These are phyloP conservation scores for Sclerotinia glacialis DNA, from an alignment of 2,329 filamentous ascomycete genomes.

Conservation along the genomic window DNA sequence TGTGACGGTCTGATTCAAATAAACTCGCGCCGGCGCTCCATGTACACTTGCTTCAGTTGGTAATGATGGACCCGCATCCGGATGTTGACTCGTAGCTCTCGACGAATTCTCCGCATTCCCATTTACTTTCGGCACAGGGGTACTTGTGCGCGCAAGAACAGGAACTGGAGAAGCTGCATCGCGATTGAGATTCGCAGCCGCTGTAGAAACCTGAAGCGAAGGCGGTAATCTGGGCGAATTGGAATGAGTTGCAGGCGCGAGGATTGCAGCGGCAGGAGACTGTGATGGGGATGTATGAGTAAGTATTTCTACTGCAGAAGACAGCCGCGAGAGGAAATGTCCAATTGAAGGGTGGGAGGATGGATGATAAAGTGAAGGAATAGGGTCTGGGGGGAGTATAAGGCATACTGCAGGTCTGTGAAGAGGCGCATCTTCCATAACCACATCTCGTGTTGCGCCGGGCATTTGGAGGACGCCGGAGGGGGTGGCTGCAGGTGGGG, in stretches of 20 bases:
- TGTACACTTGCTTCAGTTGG: conserved; percentile 60
- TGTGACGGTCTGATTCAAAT: conserved; percentile 69
- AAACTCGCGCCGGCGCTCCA: conserved; percentile 66
- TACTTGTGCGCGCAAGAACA: conserved; percentile 46
- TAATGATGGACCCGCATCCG: conserved; percentile 52
- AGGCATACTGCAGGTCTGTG: conserved; percentile 32
- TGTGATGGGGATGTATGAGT: conserved; percentile 9
- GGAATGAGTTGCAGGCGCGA: not conserved
- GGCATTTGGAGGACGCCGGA: conserved; percentile 26
- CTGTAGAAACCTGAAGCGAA: conserved; percentile 27
- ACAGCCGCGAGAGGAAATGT: conserved; percentile 10
- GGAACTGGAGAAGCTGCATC: conserved; percentile 31
- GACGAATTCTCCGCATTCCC: conserved; percentile 40
- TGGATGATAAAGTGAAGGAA: not conserved
- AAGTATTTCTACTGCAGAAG: conserved; percentile 15
- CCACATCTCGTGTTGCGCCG: conserved; percentile 29
- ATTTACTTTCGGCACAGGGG: conserved; percentile 43
- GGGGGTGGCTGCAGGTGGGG: conserved; percentile 7
- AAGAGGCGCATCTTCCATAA: conserved; percentile 35
- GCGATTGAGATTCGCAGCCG: conserved; percentile 25
- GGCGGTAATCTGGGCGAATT: conserved; percentile 17
- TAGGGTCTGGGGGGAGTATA: conserved; percentile 8
- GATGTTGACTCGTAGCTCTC: conserved; percentile 56
- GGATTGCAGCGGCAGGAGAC: conserved; percentile 11
- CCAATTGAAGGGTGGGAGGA: conserved; percentile 8